These are phyloP conservation scores for Daphne laureola DNA, from an alignment of 441 rosid species.

Conservation along the genomic window DNA sequence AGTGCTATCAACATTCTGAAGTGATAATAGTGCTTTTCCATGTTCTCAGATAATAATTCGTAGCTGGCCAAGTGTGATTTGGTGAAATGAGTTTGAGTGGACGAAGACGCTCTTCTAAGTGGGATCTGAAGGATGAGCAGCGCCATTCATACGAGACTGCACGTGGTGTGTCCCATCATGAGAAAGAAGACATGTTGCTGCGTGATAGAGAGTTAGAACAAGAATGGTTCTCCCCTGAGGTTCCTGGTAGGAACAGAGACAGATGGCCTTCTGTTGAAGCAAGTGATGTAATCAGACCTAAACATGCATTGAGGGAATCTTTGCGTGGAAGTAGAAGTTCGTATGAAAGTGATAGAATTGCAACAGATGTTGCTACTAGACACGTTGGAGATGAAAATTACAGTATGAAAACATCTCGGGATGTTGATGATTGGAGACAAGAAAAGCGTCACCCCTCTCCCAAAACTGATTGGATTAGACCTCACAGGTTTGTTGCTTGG, in stretches of 20 bases:
- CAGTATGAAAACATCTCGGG: slow-evolving; percentile 64
- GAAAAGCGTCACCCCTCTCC: slow-evolving; percentile 49
- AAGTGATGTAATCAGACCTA: slow-evolving; percentile 25
- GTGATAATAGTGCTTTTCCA: slow-evolving; percentile 11
- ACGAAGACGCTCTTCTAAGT: slow-evolving; percentile 64
- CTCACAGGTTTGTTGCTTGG: slow-evolving; percentile 40
- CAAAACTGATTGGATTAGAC: slow-evolving; percentile 42
- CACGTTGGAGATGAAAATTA: slow-evolving; percentile 47
- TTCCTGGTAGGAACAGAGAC: slow-evolving; percentile 31
- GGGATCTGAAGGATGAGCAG: slow-evolving; percentile 73
- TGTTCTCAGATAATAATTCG: slow-evolving; percentile 20
- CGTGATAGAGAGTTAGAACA: slow-evolving; percentile 40
- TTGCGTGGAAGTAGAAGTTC: slow-evolving; percentile 53
- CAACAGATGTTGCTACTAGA: slow-evolving; percentile 23
- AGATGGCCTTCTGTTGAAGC: slow-evolving; percentile 42
- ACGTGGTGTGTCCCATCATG: slow-evolving; percentile 28
- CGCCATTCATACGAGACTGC: slow-evolving; percentile 32
- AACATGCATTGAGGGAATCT: slow-evolving; percentile 41
- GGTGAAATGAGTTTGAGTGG: slow-evolving; percentile 57
- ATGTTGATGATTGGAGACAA: slow-evolving; percentile 68
- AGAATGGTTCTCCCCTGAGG: slow-evolving; percentile 38
- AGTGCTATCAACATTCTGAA: too few relatives aligned
- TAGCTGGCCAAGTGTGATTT: slow-evolving; percentile 19
- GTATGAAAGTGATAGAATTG: slow-evolving; percentile 33
- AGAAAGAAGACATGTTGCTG: slow-evolving; percentile 34